These are phyloP conservation scores for Wallacemonas sp. DNA, from an alignment of 208 protist species.

Conservation along the genomic window DNA sequence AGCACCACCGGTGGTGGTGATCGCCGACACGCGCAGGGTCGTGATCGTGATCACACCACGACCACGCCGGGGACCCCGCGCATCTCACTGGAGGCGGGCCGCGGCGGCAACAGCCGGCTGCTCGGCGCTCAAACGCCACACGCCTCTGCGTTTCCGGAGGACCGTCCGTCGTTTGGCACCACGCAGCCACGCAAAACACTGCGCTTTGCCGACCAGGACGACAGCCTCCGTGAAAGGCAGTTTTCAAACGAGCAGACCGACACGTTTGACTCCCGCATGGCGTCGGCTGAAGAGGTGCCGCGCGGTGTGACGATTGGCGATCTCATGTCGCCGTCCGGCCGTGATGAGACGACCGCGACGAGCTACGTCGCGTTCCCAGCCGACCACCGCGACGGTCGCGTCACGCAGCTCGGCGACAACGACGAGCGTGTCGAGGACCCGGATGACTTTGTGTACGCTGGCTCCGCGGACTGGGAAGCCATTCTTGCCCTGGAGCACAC, in stretches of 20 bases:
- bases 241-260: background rate
- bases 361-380: constrained; percentile 2
- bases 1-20: background rate
- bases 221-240: background rate
- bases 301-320: constrained; percentile 8
- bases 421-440: constrained; percentile 20
- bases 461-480: constrained; percentile 27
- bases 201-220: background rate
- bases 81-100: background rate
- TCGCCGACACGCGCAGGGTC: too few relatives aligned
- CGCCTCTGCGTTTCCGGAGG: too few relatives aligned
- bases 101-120: constrained; percentile 1
- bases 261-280: background rate
- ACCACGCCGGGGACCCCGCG: background rate
- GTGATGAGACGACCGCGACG: background rate
- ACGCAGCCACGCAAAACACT: background rate
- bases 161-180: too few relatives aligned
- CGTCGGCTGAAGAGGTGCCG: constrained; percentile 2
- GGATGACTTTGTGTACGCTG: constrained; percentile 12
- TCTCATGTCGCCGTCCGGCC: constrained; percentile 8
- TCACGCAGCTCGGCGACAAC: background rate
- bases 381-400: background rate
- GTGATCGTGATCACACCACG: background rate
- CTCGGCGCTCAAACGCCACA: too few relatives aligned
- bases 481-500: constrained; percentile 61